Percentiles rank a stretch among this genome's conserved stretches.
These are phyloP conservation scores for Pseudocercospora vitis DNA, from an alignment of 2,329 filamentous ascomycete genomes.

Conservation along the genomic window DNA sequence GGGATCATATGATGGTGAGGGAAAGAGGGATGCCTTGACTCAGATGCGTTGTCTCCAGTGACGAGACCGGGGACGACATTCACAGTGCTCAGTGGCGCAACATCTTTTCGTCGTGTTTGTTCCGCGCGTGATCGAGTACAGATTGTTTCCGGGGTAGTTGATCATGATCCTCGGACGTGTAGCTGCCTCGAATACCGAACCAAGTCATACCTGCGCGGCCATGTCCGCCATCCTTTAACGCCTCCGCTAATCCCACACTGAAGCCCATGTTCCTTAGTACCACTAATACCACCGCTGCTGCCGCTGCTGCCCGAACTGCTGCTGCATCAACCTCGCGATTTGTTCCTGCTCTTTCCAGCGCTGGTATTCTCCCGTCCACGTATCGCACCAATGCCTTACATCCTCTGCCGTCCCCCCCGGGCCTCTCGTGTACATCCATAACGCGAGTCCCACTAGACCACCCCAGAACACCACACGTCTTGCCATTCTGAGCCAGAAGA, in stretches of 20 bases:
- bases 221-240: neutral
- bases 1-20: no score
- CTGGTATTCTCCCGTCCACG: constrained; percentile 43
- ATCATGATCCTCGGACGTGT: no score
- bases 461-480: constrained; percentile 66
- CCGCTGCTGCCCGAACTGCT: constrained; percentile 22
- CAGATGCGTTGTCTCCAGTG: no score
- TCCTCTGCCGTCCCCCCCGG: constrained; percentile 65
- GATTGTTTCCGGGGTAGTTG: no score
- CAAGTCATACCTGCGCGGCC: neutral
- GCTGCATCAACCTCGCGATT: constrained; percentile 28
- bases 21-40: no score
- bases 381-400: constrained; percentile 42
- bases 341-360: constrained; percentile 39
- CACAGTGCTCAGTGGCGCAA: no score
- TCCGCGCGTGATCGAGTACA: no score
- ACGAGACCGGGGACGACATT: no score
- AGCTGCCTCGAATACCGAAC: no score
- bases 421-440: constrained; percentile 62
- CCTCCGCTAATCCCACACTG: neutral
- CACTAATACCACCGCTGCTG: constrained; percentile 38
- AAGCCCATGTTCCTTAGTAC: neutral
- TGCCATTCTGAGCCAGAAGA: constrained; percentile 73
- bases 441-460: constrained; percentile 53
- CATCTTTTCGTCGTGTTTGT: no score